Evolutionary conservation across 345 rosid genomes (phyloP), one percentile per base, ranked within the genome.

Genomic region (Isatis tinctoria): DNA sequence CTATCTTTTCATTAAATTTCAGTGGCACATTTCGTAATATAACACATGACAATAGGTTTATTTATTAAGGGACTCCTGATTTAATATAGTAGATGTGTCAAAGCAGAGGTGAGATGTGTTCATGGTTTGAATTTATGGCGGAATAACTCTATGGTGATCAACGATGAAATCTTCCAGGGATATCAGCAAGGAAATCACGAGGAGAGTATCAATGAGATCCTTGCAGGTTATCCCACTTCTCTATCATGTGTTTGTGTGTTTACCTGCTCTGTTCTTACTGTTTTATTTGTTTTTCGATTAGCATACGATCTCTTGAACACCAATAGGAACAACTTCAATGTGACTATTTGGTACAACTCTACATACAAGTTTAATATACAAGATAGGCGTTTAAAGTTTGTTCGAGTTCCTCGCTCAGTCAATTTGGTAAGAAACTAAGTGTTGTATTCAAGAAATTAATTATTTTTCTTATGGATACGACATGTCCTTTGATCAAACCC

Each of bases 231-330:
- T 36, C 60, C 17, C 14, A 76, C 69, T 67, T 69, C 33, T 63
- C 70, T 65, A 59, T n/a, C 35, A 11, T 22, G 4, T 22, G 26
- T 75, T 33, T 69, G 51, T 67, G 57, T 75, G 18, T 6, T 22
- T 44, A n/a, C 20, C 61, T 8, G 8, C 26, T n/a, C 9, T 44
- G 72, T 49, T 44, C 54, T 44, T n/a, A 44, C 49, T 44, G 20
- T 44, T 5, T 22, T 44, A 16, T 44, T 76, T 83, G 65, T 75
- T 82, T 62, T 35, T 44, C n/a, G 8, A 44, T 51, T 83, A 94
- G 98, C 87, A 40, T 94, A 91, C 79, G 98, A 94, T 87, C 86
- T 91, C 79, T 75, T 86, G 70, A 78, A 94, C 76, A 84, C 98
- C 22, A 61, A 83, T 69, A 61, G 20, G 24, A 83, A 41, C 33